Evolutionary conservation across 805 yeast genomes (phyloP), one percentile per base, ranked within the genome.

Genomic region (Candida germanica): DNA sequence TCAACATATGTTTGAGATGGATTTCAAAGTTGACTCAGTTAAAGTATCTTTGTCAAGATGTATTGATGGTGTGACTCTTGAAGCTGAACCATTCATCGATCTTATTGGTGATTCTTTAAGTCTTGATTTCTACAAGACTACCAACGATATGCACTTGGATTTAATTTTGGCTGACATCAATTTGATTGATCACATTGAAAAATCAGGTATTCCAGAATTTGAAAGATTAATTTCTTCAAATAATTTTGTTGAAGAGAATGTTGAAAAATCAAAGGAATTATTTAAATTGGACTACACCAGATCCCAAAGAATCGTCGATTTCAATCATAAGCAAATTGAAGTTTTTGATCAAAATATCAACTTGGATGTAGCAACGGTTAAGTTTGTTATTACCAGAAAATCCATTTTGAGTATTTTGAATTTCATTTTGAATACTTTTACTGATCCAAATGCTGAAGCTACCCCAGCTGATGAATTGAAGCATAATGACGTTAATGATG

Each of bases 341-440:
- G 79, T 83, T 0, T 81, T 73, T 54, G 96, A 89, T 50, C 96
- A 87, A 56, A 79, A 75, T 45, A 74, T 89, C 4, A 68, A 75
- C 6, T 63, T 93, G 33, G 71, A 79, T 28, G 71, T 93, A 60
- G 87, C 96, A 0, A 87, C 94, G 10, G 75, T 93, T 36, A 77
- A 77, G 43, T 71, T 84, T 24, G 82, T 85, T 2, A 59, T 89
- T 5, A 79, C 94, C 0, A 77, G 97, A 31, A 83, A 78, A 51
- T 83, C 95, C 1, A 60, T 85, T 11, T 66, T 93, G 42, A 83
- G 94, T 1, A 63, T 93, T 10, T 60, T 91, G 44, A 91, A 88
- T 55, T 93, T 82, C 55, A 69, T 84, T 2, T 64, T 89, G 50
- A 84, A 87, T 29, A 93, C 98, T 0, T 93, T 93, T 55, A 83